Base-by-base conservation (phyloP, 495 filamentous ascomycete species). In the Aspergillus campestris region DNA sequence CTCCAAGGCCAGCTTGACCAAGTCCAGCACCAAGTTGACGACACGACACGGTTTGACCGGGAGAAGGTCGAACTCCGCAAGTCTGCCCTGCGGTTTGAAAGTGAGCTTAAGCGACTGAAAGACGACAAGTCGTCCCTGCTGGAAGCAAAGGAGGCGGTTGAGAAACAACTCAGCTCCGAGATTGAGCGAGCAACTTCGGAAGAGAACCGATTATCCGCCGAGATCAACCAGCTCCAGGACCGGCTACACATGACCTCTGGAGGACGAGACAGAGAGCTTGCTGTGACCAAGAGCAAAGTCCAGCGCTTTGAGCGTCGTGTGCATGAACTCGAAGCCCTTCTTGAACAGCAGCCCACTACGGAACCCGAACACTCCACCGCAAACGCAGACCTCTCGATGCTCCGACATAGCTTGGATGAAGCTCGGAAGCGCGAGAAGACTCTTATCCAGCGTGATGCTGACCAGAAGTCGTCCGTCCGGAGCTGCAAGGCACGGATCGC, bases 361-460 rank as follows among this genome's bases (percentile, higher is more conserved):
- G 59, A 66, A 7, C 51, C 44, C 11, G 65, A 73, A 29, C 55
- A 50, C 35, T 72, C 68, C 13, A 48, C 68, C 14, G 64, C 67
- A n/a, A 70, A 72, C 49, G 70, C 66, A 33, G 81, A 86, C 45
- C 53, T 84, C 3, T 79, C 73, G 2, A 43, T 77, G 0, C 61
- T 84, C 30, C 79, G 79, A 5, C 73, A 73, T 14, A 79, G 77
- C 47, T 66, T 87, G 11, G 75, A 80, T 1, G 74, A 78, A 41
- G 76, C 80, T 30, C 73, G 81, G 8, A 76, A 77, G 46, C 81
- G 80, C 29, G 82, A 87, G 46, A 72, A 73, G 36, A 73, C 77
- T 27, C 65, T 79, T 48, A 61, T 82, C 7, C 74, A 83, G 55
- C 79, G 79, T 8, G 84, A 87, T 51, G 68, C 72, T 12, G 59